Evolutionary conservation across 352 stramenopile species (phyloP), one percentile per base, ranked within the genome.

Genomic region (Phytophthora sp.): DNA sequence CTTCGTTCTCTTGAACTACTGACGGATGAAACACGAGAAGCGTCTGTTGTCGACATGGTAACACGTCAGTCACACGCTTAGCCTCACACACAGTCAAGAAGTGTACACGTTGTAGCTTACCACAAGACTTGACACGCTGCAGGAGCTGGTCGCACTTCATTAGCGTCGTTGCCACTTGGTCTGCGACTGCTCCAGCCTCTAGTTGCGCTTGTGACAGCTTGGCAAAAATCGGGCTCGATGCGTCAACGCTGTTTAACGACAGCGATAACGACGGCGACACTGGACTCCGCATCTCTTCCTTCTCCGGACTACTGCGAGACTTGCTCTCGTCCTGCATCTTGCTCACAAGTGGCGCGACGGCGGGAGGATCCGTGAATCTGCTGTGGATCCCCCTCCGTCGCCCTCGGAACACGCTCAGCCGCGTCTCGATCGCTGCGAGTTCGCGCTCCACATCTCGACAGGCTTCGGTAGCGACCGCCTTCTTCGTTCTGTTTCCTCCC

Each of bases 111-210:
- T 42, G 21, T 8, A 53, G 39, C 60, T 57, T 66, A 80, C 72
- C 46, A 49, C 57, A 59, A 44, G 55, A 58, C 20, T 73, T 66
- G 24, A 63, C 73, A 4, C 69, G 69, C 23, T 73, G 68, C 45
- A 91, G 51, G 11, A 91, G 75, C 20, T 73, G 69, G 18, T 89
- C 77, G 38, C 80, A 91, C 27, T 80, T 82, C 11, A 62, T 45
- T 4, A 91, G 55, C 35, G 80, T 80, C 41, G 57, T 76, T 41
- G 87, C 82, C 13, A 91, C 72, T 62, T 89, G 78, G 13, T 88
- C 74, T 0, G 70, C 76, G 1, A 89, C 74, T 35, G 84, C 61
- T 7, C 70, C 79, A 1, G 75, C 74, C 27, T 79, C 53, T 55
- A 77, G 68, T 16, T 76, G 61, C 8, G 60, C 61, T 15, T 74